These are phyloP conservation scores for Colletotrichum falcatum DNA, from an alignment of 2,329 filamentous ascomycete species.

Conservation along the genomic window DNA sequence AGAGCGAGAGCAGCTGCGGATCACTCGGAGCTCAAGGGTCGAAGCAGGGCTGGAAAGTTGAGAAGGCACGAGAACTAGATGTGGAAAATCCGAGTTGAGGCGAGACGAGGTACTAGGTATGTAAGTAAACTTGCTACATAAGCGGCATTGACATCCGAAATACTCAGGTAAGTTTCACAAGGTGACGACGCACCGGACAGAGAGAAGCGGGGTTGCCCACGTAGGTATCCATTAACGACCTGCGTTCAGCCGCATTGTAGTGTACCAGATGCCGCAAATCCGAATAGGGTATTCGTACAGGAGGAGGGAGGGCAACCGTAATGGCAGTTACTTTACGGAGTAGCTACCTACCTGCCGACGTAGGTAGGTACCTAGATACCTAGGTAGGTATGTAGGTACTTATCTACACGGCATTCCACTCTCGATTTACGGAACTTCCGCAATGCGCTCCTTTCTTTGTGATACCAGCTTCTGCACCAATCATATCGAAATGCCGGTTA, in stretches of 20 bases:
- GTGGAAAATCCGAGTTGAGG: not conserved
- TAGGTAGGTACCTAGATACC: no score
- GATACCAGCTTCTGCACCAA: not conserved
- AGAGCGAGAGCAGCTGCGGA: not conserved
- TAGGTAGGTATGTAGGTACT: not conserved
- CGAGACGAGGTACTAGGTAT: not conserved
- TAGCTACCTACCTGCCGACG: no score
- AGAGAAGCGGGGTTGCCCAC: constrained; percentile 9
- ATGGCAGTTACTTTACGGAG: not conserved
- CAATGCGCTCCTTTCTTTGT: not conserved
- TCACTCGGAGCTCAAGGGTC: not conserved
- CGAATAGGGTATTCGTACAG: no score
- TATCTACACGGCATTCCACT: not conserved
- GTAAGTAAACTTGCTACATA: constrained; percentile 9
- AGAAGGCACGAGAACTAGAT: not conserved
- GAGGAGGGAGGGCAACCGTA: not conserved
- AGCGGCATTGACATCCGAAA: constrained; percentile 17
- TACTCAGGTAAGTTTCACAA: constrained; percentile 6
- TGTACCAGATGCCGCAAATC: not conserved
- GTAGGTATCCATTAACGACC: not conserved
- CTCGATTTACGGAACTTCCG: not conserved
- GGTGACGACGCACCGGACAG: constrained; percentile 5
- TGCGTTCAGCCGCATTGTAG: no score
- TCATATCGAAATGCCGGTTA: not conserved
- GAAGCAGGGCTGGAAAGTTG: not conserved